These are phyloP conservation scores for Aspergillus affinis DNA, from an alignment of 495 filamentous ascomycete species.

Conservation along the genomic window DNA sequence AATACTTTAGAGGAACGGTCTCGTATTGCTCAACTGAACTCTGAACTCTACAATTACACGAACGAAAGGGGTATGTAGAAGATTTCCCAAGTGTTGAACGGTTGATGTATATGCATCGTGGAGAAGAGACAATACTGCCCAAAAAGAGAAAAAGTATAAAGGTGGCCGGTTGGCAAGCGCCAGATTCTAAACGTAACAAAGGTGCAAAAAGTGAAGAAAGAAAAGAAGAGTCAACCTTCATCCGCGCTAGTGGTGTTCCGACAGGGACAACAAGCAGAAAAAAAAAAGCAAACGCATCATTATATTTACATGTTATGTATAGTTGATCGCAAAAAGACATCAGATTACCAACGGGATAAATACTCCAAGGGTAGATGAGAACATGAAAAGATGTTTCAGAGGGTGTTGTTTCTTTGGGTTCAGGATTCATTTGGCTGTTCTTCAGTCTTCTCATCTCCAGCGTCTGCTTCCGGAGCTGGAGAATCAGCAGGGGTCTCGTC, in stretches of 20 bases:
- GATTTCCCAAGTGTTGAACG: not conserved
- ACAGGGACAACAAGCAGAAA: constrained; percentile 2
- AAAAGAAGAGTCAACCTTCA: not conserved
- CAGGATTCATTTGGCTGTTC: constrained; percentile 1
- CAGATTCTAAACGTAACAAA: not conserved
- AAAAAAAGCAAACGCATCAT: constrained; percentile 6
- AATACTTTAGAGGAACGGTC: not conserved
- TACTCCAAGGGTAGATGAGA: not conserved
- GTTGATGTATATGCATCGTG: not conserved
- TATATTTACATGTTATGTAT: not conserved
- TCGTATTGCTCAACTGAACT: not conserved
- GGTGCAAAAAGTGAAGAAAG: not conserved
- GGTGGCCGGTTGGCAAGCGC: not conserved
- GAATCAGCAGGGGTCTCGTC: constrained; percentile 7
- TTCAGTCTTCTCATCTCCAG: not conserved
- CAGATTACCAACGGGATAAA: not conserved
- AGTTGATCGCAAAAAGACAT: not conserved
- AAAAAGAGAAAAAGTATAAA: not conserved
- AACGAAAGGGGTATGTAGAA: not conserved
- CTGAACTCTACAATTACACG: not conserved
- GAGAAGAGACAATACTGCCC: not conserved
- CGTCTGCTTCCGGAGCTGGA: constrained; percentile 3
- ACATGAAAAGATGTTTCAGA: not conserved
- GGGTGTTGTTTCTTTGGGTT: not conserved
- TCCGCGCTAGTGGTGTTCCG: not conserved